Evolutionary conservation across 2,329 filamentous ascomycete genomes (phyloP).

Genomic region (Aspergillus bombycis): DNA sequence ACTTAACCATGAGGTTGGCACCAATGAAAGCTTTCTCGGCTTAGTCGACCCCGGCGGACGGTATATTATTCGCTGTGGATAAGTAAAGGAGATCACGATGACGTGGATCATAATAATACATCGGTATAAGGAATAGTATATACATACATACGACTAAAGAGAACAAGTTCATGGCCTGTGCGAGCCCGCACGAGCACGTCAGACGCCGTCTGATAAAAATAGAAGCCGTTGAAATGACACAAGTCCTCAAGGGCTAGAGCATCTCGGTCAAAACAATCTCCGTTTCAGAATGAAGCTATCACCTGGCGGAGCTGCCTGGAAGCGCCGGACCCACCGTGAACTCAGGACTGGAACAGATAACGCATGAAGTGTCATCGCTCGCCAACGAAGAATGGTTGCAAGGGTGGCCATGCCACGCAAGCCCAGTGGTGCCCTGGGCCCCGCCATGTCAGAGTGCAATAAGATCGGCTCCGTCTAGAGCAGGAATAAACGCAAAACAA

Average conservation of each 20-base stretch:
- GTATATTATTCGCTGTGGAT: background rate
- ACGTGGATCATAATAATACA: background rate
- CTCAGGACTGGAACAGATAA: background rate
- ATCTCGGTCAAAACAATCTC: background rate
- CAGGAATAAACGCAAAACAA: background rate
- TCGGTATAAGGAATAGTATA: background rate
- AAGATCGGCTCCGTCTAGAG: background rate
- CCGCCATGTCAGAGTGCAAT: background rate
- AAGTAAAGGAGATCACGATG: background rate
- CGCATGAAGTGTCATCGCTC: background rate
- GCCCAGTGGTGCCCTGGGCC: background rate
- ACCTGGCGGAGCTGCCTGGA: background rate
- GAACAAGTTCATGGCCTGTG: background rate
- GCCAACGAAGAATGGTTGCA: background rate
- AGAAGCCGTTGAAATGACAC: background rate
- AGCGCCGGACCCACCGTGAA: background rate
- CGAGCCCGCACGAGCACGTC: background rate
- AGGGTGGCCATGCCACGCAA: background rate
- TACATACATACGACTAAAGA: conserved; percentile 1
- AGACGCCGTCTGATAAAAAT: background rate
- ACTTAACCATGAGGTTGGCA: background rate
- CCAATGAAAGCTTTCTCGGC: background rate
- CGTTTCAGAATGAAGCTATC: background rate
- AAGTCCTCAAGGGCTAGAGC: background rate
- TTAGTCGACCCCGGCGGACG: background rate